Conservation (phyloP, 1,139 yeast genomes). For the Arxiozyma telluris region DNA sequence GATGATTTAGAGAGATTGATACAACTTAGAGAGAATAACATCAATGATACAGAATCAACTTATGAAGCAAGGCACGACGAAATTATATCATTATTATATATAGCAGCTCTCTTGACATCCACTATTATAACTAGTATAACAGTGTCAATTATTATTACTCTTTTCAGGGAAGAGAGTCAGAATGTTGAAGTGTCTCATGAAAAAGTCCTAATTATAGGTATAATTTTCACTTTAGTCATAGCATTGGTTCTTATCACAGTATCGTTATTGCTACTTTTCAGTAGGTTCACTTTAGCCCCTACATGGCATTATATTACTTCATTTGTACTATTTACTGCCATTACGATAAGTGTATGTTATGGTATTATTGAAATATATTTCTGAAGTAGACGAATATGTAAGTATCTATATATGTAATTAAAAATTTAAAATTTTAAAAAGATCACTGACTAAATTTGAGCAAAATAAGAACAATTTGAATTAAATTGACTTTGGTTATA, state of each 20-base stretch:
- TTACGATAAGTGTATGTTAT: conserved; percentile 39
- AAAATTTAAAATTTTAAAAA: too few relatives aligned
- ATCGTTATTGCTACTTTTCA: conserved; percentile 36
- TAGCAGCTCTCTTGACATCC: conserved; percentile 36
- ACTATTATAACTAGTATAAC: conserved; percentile 41
- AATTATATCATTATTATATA: conserved; percentile 40
- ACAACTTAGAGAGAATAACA: conserved; percentile 13
- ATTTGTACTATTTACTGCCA: conserved; percentile 34
- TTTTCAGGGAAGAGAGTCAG: conserved; percentile 28
- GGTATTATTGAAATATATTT: conserved; percentile 32
- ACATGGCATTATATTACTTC: conserved; percentile 35
- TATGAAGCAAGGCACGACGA: conserved; percentile 36
- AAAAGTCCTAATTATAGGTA: conserved; percentile 14
- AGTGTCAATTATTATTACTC: conserved; percentile 37
- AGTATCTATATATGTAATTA: too few relatives aligned
- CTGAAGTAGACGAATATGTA: conserved; percentile 5
- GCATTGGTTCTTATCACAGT: conserved; percentile 32
- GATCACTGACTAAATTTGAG: background rate
- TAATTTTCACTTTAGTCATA: conserved; percentile 29
- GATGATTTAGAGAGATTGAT: conserved; percentile 19
- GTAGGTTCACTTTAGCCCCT: conserved; percentile 34
- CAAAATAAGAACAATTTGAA: background rate
- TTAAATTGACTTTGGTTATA: too few relatives aligned
- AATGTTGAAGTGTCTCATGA: conserved; percentile 21
- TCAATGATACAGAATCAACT: conserved; percentile 18